Evolutionary conservation across 1,284 basidiomycete species (phyloP).

Genomic region (Trametes sp.): DNA sequence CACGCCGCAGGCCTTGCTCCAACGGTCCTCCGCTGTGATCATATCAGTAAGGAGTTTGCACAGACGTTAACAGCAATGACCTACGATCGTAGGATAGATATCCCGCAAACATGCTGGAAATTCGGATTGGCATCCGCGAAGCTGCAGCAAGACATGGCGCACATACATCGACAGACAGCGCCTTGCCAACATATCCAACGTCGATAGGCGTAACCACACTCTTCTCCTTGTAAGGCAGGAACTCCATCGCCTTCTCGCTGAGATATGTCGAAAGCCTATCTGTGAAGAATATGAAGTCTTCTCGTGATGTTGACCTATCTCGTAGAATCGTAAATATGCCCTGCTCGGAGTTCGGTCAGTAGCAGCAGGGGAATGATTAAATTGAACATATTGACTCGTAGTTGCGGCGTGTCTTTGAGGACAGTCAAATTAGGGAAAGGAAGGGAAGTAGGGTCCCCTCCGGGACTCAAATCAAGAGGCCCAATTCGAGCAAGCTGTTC

Average conservation of each 20-base stretch:
- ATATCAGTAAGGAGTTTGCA: conserved; percentile 21
- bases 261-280: conserved; percentile 88
- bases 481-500: conserved; percentile 65
- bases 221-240: conserved; percentile 76
- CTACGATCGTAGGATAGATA: conserved; percentile 85
- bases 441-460: conserved; percentile 34
- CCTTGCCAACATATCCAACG: conserved; percentile 66
- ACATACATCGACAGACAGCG: conserved; percentile 62
- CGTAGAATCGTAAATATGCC: conserved; percentile 90
- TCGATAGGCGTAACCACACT: conserved; percentile 75
- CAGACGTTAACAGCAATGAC: too few species aligned
- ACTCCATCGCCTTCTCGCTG: conserved; percentile 85
- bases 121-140: background rate
- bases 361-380: background rate
- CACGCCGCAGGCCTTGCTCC: conserved; percentile 89
- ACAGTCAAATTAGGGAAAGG: conserved; percentile 73
- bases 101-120: conserved; percentile 74
- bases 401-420: conserved; percentile 83
- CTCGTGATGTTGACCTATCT: conserved; percentile 70
- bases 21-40: conserved; percentile 81
- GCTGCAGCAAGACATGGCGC: background rate
- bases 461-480: conserved; percentile 31
- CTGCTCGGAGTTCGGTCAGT: conserved; percentile 47
- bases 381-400: conserved; percentile 59
- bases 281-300: conserved; percentile 91